phyloP scores from a whole-genome alignment of 2,329 filamentous ascomycete genomes.

The Bipolaris bicolor region DNA sequence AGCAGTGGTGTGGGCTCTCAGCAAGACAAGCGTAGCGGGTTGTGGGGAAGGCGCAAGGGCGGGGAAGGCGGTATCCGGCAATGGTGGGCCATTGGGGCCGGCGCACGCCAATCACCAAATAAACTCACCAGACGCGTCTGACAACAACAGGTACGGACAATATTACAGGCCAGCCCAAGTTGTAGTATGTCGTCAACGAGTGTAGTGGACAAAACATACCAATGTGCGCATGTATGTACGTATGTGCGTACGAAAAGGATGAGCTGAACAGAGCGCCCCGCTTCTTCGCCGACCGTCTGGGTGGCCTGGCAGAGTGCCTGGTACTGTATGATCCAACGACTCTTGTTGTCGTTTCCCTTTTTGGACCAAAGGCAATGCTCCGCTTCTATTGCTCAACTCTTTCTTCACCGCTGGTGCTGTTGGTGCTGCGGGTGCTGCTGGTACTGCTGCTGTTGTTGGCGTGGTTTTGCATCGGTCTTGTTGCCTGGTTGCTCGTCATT shows the following conservation, averaged over 20 bases:
- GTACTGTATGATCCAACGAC: not conserved
- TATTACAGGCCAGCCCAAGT: not conserved
- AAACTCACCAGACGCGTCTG: not conserved
- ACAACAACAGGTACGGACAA: not conserved
- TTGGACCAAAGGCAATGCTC: not conserved
- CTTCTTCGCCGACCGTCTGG: too few species aligned
- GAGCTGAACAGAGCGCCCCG: too few species aligned
- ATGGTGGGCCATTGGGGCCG: not conserved
- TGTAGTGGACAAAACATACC: not conserved
- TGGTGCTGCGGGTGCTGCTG: not conserved
- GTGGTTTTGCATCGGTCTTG: not conserved
- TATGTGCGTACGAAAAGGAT: not conserved
- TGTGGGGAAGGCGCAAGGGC: not conserved
- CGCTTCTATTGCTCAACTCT: not conserved
- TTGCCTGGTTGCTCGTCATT: not conserved
- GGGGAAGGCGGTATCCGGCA: constrained; percentile 5
- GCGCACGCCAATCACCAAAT: not conserved
- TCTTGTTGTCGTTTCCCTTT: not conserved
- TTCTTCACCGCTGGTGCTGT: not conserved
- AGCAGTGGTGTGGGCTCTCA: not conserved
- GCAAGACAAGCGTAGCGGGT: not conserved
- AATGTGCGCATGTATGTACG: not conserved
- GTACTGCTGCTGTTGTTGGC: not conserved
- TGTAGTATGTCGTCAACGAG: not conserved
- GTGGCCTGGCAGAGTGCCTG: too few species aligned